Percentiles rank a stretch among this genome's conserved stretches.
phyloP scores from a whole-genome alignment of 2,329 filamentous ascomycete genomes.

The Escovopsis weberi region DNA sequence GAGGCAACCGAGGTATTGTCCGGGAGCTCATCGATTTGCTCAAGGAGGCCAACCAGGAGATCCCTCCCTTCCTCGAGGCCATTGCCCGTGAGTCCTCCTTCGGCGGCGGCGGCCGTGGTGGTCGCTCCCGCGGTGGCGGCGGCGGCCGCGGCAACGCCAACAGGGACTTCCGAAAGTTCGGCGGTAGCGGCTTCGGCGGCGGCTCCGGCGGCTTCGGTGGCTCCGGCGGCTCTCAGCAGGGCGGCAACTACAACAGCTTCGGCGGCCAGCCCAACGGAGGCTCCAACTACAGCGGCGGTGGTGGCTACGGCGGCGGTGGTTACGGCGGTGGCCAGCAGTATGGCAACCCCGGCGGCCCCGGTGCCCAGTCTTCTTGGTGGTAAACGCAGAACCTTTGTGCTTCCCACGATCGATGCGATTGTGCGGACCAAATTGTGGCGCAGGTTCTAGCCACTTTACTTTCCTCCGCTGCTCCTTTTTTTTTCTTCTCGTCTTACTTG shows the following conservation, averaged over 20 bases:
- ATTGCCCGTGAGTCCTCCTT: slow-evolving; percentile 91
- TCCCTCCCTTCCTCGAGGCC: slow-evolving; percentile 87
- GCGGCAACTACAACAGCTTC: slow-evolving; percentile 22
- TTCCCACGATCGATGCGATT: slow-evolving; percentile 7
- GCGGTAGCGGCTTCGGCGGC: slow-evolving; percentile 33
- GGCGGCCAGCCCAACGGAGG: slow-evolving; percentile 19
- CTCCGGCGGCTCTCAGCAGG: slow-evolving; percentile 15
- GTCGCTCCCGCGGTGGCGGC: slow-evolving; percentile 40
- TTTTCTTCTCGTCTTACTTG: slow-evolving; percentile 8
- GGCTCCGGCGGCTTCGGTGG: slow-evolving; percentile 26
- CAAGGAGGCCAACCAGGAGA: slow-evolving; percentile 97
- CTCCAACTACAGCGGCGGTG: slow-evolving; percentile 24
- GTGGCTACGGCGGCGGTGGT: slow-evolving; percentile 25
- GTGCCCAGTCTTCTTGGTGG: slow-evolving; percentile 57
- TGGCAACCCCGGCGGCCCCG: slow-evolving; percentile 55
- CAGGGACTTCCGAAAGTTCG: slow-evolving; percentile 80
- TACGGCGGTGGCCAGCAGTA: slow-evolving; percentile 28
- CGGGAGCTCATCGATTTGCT: slow-evolving; percentile 93
- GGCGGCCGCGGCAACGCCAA: slow-evolving; percentile 58
- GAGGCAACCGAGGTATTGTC: slow-evolving; percentile 94
- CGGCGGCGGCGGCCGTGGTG: slow-evolving; percentile 53
- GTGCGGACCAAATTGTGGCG: slow-evolving; percentile 5
- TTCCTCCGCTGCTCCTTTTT: slow-evolving; percentile 10
- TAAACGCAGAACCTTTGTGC: slow-evolving; percentile 21
- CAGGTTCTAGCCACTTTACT: slow-evolving; percentile 6